Evolutionary conservation across 768 basidiomycete species (phyloP), one percentile per base, ranked within the genome.

Genomic region (Mycena belliarum): DNA sequence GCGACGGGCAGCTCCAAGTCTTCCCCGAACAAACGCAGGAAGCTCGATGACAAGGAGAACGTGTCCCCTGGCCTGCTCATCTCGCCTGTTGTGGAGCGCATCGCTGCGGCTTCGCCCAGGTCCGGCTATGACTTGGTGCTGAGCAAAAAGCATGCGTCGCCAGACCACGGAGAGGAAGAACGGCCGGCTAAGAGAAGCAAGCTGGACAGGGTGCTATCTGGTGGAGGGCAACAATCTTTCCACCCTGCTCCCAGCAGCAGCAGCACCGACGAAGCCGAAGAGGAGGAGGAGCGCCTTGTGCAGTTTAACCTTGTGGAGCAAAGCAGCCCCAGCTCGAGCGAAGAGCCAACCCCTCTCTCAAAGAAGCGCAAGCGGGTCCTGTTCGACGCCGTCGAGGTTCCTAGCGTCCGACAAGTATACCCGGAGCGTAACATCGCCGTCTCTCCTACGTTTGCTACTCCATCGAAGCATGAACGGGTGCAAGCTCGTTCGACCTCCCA

Each of bases 31-130:
- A 77, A 78, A 57, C 73, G 76, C 49, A 69, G 73, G 59, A 59
- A 59, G 35, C 49, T 70, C 26, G 69, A 66, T 16, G 63, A 86
- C 68, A 89, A 90, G 71, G 88, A 91, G 67, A 90, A 90, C 64
- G 56, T 69, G 29, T 80, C 80, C 0, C 84, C 82, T 32, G 59
- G 70, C 6, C 63, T 64, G 10, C 55, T 65, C 26, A 68, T 73
- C 45, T 54, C 74, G 1, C 72, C 80, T 35, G 73, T 81, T 21
- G 59, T 73, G 28, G 84, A 87, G 55, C 77, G 80, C 28, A 75
- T 82, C 45, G 76, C 73, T 1, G 61, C 69, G 40, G 68, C 68
- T n/a, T 74, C 76, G 6, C 76, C 79, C 40, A 52, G 29, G 41
- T 37, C 54, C 20, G 46, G 38, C 21, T 38, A 55, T 20, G 53